phyloP scores from a whole-genome alignment of 140 eudicot genomes.

The Oenanthe javanica region DNA sequence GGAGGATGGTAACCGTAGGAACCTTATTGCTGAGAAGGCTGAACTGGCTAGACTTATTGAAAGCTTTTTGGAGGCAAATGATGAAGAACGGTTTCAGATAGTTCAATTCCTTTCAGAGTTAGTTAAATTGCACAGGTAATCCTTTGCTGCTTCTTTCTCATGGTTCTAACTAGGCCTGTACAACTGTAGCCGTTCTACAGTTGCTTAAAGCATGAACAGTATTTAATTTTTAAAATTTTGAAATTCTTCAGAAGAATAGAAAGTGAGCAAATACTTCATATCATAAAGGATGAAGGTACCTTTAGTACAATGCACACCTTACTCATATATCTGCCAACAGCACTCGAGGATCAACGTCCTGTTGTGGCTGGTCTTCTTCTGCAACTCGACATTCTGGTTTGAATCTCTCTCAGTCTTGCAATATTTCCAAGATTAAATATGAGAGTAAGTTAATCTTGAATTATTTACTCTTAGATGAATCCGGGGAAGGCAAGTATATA shows the following conservation, averaged over 20 bases:
- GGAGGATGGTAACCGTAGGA: slow-evolving; percentile 75
- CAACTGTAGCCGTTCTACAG: background rate
- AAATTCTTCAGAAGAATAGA: slow-evolving; percentile 45
- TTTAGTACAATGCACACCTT: slow-evolving; percentile 67
- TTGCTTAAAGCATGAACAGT: background rate
- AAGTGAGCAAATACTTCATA: slow-evolving; percentile 52
- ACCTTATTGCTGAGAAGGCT: slow-evolving; percentile 59
- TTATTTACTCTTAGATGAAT: slow-evolving; percentile 36
- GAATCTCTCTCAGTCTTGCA: slow-evolving; percentile 17
- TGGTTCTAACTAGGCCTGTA: background rate
- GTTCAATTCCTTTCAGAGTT: slow-evolving; percentile 62
- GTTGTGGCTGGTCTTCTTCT: slow-evolving; percentile 66
- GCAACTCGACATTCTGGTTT: slow-evolving; percentile 70
- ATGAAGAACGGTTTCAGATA: slow-evolving; percentile 54
- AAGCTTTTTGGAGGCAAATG: slow-evolving; percentile 40
- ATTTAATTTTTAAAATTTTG: slow-evolving; percentile 6
- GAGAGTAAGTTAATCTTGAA: background rate
- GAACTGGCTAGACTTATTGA: slow-evolving; percentile 57
- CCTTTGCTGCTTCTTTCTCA: background rate
- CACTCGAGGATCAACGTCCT: slow-evolving; percentile 52
- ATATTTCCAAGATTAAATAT: background rate
- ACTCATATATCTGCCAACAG: slow-evolving; percentile 50
- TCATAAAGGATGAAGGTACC: slow-evolving; percentile 68
- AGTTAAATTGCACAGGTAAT: slow-evolving; percentile 66
- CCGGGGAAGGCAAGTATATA: slow-evolving; percentile 83